phyloP scores from a whole-genome alignment of 441 rosid species.

The Macaranga tanarius region DNA sequence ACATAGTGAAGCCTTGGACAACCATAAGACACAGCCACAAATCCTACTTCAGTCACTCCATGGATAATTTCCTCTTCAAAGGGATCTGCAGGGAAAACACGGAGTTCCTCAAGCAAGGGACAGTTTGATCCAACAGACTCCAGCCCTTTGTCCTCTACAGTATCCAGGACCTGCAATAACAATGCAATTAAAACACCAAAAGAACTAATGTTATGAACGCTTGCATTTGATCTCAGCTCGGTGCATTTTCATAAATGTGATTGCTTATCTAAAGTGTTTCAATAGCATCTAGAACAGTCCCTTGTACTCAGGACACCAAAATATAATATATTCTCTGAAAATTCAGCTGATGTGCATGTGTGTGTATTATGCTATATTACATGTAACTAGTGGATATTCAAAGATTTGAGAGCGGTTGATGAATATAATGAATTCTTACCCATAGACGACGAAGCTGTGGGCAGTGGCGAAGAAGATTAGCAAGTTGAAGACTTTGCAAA shows the following conservation, averaged over 20 bases:
- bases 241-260: background rate
- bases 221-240: background rate
- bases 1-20: conserved; percentile 62
- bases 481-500: conserved; percentile 51
- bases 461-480: conserved; percentile 54
- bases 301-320: background rate
- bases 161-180: conserved; percentile 58
- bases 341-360: background rate
- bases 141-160: conserved; percentile 67
- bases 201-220: background rate
- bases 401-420: background rate
- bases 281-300: background rate
- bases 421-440: conserved; percentile 37
- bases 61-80: conserved; percentile 50
- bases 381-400: background rate
- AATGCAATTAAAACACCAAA: conserved; percentile 3
- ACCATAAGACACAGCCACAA: conserved; percentile 63
- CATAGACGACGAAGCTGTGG: conserved; percentile 57
- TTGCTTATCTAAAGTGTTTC: background rate
- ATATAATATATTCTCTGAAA: no score
- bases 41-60: conserved; percentile 60
- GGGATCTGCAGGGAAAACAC: conserved; percentile 71
- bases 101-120: conserved; percentile 64
- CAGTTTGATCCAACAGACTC: conserved; percentile 55
- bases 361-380: no score